These are phyloP conservation scores for Saccharum spontaneum DNA, from an alignment of 176 grass and related monocot genomes.

Conservation along the genomic window DNA sequence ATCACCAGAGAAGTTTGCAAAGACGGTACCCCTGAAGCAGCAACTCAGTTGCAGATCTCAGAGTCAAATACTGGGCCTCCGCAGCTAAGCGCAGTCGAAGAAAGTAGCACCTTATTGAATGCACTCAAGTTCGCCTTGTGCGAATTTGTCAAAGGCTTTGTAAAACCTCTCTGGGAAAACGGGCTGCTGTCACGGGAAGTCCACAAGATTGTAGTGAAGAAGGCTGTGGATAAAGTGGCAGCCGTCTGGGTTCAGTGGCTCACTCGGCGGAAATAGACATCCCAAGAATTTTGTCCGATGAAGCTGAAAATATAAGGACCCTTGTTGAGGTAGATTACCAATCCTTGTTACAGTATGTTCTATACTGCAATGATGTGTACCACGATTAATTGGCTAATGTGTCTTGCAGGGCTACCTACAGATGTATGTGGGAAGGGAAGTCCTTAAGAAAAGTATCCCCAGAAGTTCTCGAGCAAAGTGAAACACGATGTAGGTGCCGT, in stretches of 20 bases:
- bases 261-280: conserved; percentile 17
- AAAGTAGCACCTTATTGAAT: no score
- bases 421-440: conserved; percentile 36
- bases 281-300: conserved; percentile 18
- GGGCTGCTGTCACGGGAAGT: conserved; percentile 33
- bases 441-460: conserved; percentile 28
- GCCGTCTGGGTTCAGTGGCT: conserved; percentile 21
- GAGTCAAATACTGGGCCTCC: conserved; percentile 29
- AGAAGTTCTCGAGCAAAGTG: background rate
- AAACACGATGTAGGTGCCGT: conserved; percentile 2
- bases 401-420: conserved; percentile 36
- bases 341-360: background rate
- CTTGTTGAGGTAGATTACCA: conserved; percentile 39
- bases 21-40: conserved; percentile 13
- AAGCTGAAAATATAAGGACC: conserved; percentile 29
- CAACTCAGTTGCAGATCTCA: background rate
- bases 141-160: no score
- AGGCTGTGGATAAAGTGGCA: conserved; percentile 43
- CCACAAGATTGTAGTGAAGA: conserved; percentile 42
- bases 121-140: no score
- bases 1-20: background rate
- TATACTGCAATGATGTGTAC: background rate
- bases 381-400: background rate
- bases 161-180: no score
- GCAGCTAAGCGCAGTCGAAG: no score